These are phyloP conservation scores for Backusella tuberculispora DNA, from an alignment of 192 early-diverging fungal genomes.

Conservation along the genomic window DNA sequence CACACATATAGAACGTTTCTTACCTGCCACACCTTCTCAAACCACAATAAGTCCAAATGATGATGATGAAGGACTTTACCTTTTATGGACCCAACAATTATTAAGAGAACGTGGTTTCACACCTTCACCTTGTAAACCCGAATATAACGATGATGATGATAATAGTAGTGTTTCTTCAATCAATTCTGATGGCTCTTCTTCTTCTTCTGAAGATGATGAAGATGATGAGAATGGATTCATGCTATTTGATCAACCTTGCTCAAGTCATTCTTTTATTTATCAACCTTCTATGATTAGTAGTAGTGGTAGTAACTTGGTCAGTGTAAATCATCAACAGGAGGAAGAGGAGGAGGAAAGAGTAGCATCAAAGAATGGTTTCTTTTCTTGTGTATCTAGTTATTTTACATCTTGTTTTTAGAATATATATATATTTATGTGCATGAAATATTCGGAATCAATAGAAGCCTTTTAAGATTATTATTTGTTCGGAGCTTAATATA, in stretches of 20 bases:
- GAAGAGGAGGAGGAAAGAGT: neutral
- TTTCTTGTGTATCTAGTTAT: neutral
- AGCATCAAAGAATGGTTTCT: neutral
- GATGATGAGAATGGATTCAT: neutral
- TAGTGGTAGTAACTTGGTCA: neutral
- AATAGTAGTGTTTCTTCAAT: neutral
- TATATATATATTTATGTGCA: neutral
- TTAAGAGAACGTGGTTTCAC: conserved; percentile 27
- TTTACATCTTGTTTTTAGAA: conserved; percentile 1
- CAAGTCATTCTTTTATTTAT: neutral
- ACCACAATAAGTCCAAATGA: conserved; percentile 15
- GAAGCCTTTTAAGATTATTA: neutral
- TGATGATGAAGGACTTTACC: conserved; percentile 33
- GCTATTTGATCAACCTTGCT: neutral
- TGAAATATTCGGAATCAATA: neutral
- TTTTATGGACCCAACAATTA: conserved; percentile 31
- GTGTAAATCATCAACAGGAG: neutral
- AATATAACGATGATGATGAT: conserved; percentile 13
- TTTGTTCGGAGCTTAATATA: conserved; percentile 13
- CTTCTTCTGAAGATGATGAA: neutral
- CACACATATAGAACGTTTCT: neutral
- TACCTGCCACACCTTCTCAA: conserved; percentile 11
- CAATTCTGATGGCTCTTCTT: conserved; percentile 8
- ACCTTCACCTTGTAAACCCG: conserved; percentile 19
- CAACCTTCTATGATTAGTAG: neutral